Evolutionary conservation across 2,329 filamentous ascomycete genomes (phyloP).

Genomic region (Pyricularia pennisetigena): DNA sequence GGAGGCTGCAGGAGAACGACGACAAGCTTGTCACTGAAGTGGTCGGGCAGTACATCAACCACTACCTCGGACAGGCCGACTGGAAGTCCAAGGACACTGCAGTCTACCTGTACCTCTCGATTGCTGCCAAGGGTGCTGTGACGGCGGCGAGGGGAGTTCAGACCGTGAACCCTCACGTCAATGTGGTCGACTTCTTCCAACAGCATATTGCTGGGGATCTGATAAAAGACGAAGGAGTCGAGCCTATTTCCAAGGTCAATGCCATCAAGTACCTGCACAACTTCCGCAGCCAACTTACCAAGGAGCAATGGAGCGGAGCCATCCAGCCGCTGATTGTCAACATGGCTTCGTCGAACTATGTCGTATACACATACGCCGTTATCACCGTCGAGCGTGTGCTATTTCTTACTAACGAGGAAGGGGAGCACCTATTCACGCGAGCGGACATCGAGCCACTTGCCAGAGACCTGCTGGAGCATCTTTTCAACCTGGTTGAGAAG

Average conservation of each 20-base stretch:
- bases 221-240: constrained; percentile 54
- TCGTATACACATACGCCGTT: constrained; percentile 94
- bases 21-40: constrained; percentile 75
- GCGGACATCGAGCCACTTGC: constrained; percentile 71
- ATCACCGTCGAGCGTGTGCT: constrained; percentile 93
- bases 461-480: constrained; percentile 76
- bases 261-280: constrained; percentile 97
- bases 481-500: constrained; percentile 86
- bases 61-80: constrained; percentile 73
- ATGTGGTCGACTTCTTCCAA: constrained; percentile 92
- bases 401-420: constrained; percentile 67
- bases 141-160: constrained; percentile 86
- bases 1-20: constrained; percentile 81
- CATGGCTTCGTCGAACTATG: constrained; percentile 81
- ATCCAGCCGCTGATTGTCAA: constrained; percentile 88
- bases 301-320: constrained; percentile 82
- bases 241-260: constrained; percentile 90
- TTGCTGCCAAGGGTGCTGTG: constrained; percentile 82
- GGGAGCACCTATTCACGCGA: constrained; percentile 70
- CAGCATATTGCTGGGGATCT: constrained; percentile 86
- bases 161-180: constrained; percentile 75
- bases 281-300: constrained; percentile 89
- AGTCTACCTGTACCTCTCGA: constrained; percentile 91
- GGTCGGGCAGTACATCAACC: constrained; percentile 78
- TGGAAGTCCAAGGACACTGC: constrained; percentile 98